Evolutionary conservation across 805 yeast genomes (phyloP).

Genomic region (Scheffersomyces stipitis): DNA sequence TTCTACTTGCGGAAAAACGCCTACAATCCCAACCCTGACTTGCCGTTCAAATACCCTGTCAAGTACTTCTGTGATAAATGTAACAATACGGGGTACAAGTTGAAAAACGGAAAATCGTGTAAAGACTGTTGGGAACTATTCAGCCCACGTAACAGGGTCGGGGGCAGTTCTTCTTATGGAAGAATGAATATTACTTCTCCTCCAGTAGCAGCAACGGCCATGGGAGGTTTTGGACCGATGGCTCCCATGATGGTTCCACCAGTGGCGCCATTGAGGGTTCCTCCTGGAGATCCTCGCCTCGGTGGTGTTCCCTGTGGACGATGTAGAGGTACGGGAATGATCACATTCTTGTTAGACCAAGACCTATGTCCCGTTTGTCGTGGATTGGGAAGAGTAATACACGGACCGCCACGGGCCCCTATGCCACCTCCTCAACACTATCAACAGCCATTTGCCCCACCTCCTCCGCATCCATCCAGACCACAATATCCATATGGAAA

Average conservation of each 20-base stretch:
- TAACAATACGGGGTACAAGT: constrained; percentile 66
- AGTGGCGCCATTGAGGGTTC: constrained; percentile 38
- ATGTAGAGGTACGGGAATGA: constrained; percentile 66
- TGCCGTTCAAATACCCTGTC: constrained; percentile 69
- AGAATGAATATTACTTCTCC: constrained; percentile 3
- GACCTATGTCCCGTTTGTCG: constrained; percentile 63
- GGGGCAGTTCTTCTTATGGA: constrained; percentile 3
- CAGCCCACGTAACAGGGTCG: constrained; percentile 41
- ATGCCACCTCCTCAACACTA: background rate
- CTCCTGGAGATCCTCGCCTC: constrained; percentile 73
- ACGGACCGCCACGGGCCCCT: background rate
- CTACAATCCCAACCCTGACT: constrained; percentile 46
- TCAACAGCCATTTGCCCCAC: background rate
- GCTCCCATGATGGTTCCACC: constrained; percentile 1
- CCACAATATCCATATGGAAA: background rate
- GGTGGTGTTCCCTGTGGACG: constrained; percentile 76
- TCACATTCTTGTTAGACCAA: constrained; percentile 53
- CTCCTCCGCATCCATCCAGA: background rate
- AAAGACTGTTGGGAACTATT: constrained; percentile 68
- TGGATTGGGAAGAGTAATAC: constrained; percentile 61
- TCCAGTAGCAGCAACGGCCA: background rate
- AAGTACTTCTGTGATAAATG: constrained; percentile 67
- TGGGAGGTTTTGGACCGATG: background rate
- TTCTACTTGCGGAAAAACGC: constrained; percentile 28
- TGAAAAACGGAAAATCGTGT: constrained; percentile 65